Evolutionary conservation across 169 alveolate species (phyloP).

Genomic region (Eimeria zaria): DNA sequence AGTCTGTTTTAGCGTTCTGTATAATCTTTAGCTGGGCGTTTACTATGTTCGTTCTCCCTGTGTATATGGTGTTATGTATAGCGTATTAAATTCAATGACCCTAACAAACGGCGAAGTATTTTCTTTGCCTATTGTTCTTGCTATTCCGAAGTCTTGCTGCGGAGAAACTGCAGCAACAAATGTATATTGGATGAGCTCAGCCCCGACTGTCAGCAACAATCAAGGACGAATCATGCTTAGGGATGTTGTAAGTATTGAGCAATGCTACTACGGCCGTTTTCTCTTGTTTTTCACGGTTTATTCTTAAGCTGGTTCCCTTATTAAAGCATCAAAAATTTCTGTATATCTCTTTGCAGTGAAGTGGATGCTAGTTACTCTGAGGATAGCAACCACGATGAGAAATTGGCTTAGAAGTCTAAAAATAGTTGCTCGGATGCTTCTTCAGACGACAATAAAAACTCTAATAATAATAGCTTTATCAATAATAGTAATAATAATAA

Average conservation of each 20-base stretch:
- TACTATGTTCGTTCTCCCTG: background rate
- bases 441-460: too few relatives aligned
- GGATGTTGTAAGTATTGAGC: slow-evolving; percentile 36
- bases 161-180: slow-evolving; percentile 55
- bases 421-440: too few relatives aligned
- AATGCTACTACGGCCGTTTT: too few relatives aligned
- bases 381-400: too few relatives aligned
- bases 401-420: too few relatives aligned
- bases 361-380: too few relatives aligned
- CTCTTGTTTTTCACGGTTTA: too few relatives aligned
- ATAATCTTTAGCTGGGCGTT: background rate
- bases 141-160: slow-evolving; percentile 79
- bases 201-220: background rate
- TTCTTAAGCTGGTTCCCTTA: too few relatives aligned
- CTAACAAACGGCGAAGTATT: slow-evolving; percentile 85
- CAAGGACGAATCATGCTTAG: slow-evolving; percentile 38
- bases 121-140: slow-evolving; percentile 86
- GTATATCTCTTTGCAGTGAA: too few relatives aligned
- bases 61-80: background rate
- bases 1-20: background rate
- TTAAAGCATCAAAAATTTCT: too few relatives aligned
- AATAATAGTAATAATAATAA: too few relatives aligned
- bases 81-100: slow-evolving; percentile 83
- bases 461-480: too few relatives aligned
- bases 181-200: slow-evolving; percentile 51